Percentiles rank a stretch among this genome's conserved stretches.
phyloP scores from a whole-genome alignment of 2,329 filamentous ascomycete genomes.

The Exophiala sideris region DNA sequence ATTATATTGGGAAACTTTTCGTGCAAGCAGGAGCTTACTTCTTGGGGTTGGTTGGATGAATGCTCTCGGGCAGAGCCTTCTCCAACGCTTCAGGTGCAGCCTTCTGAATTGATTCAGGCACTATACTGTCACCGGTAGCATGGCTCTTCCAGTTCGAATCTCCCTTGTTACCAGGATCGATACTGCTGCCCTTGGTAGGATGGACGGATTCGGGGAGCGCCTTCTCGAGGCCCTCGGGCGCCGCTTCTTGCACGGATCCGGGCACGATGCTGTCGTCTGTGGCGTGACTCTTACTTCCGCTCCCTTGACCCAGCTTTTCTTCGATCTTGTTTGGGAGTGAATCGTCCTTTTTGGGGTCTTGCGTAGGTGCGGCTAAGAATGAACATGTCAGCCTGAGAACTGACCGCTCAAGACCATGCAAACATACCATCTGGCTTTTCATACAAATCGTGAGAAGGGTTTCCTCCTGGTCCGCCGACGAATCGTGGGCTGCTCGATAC shows the following conservation, averaged over 20 bases:
- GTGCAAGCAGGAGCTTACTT: too few species aligned
- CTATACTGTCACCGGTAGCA: background rate
- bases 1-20: too few species aligned
- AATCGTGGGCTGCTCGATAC: background rate
- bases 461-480: background rate
- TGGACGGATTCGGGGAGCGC: too few species aligned
- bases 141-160: background rate
- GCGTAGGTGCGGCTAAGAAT: background rate
- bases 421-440: background rate
- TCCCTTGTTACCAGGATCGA: background rate
- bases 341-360: background rate
- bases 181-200: background rate
- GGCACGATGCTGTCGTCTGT: background rate
- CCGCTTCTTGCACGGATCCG: too few species aligned
- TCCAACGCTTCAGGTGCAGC: background rate
- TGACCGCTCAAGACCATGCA: too few species aligned
- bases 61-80: conserved; percentile 1
- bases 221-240: too few species aligned
- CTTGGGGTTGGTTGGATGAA: background rate
- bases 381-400: too few species aligned
- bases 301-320: background rate
- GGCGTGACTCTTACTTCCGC: background rate
- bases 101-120: background rate
- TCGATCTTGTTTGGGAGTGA: background rate
- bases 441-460: background rate